phyloP scores from a whole-genome alignment of 192 early-diverging fungal genomes.

The Podila horticola region DNA sequence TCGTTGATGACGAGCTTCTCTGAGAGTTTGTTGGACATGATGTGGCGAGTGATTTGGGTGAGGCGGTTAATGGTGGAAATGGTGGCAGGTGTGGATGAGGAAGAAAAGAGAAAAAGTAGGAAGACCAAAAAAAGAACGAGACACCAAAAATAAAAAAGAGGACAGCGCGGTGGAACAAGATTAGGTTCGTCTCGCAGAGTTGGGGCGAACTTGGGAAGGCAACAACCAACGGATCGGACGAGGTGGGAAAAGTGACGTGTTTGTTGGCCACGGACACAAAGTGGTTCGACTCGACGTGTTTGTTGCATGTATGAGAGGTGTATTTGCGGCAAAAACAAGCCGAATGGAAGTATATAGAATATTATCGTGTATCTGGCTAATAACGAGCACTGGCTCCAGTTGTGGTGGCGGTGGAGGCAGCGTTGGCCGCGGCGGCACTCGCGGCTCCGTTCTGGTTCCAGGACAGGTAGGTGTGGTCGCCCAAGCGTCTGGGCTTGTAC shows the following conservation, averaged over 20 bases:
- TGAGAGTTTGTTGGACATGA: slow-evolving; percentile 69
- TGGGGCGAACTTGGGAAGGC: slow-evolving; percentile 8
- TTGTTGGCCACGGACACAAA: too few species aligned
- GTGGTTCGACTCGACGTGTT: too few species aligned
- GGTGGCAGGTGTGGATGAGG: neutral
- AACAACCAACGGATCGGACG: neutral
- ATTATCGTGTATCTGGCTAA: neutral
- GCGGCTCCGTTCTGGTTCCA: slow-evolving; percentile 77
- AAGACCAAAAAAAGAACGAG: slow-evolving; percentile 12
- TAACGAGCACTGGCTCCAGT: slow-evolving; percentile 35
- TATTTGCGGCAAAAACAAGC: too few species aligned
- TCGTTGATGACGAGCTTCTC: slow-evolving; percentile 92
- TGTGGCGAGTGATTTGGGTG: slow-evolving; percentile 47
- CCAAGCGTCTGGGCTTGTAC: slow-evolving; percentile 94
- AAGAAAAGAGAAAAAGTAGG: slow-evolving; percentile 18
- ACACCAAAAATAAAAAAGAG: slow-evolving; percentile 10
- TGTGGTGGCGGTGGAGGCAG: slow-evolving; percentile 30
- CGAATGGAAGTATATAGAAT: too few species aligned
- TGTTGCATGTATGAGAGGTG: too few species aligned
- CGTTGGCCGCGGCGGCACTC: slow-evolving; percentile 27
- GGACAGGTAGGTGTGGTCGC: slow-evolving; percentile 96
- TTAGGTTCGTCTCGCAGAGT: slow-evolving; percentile 20
- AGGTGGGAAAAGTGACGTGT: too few species aligned
- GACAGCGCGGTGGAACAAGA: neutral
- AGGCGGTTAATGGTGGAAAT: slow-evolving; percentile 44